Percentiles rank a stretch among this genome's conserved stretches.
Conservation (phyloP, 345 rosid species). For the Acer saccharum region DNA sequence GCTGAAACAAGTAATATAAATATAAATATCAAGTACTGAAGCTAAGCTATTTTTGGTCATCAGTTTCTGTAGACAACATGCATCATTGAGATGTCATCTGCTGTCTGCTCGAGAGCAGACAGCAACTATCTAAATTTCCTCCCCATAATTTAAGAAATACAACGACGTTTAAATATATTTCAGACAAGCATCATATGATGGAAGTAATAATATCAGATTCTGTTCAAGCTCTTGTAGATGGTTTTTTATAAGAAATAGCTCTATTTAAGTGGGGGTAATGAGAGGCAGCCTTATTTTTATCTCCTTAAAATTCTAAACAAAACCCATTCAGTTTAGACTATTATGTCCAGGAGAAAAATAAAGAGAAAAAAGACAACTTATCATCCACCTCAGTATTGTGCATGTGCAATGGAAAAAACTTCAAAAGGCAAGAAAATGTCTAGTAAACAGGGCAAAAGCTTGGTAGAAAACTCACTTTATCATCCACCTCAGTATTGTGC, state of each 20-base stretch:
- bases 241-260: neutral
- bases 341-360: neutral
- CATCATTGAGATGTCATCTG: no score
- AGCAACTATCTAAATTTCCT: neutral
- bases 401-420: neutral
- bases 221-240: neutral
- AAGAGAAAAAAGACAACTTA: neutral
- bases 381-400: neutral
- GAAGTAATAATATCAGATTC: neutral
- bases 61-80: neutral
- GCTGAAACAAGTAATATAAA: neutral
- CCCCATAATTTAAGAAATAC: neutral
- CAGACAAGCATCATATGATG: neutral
- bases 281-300: no score
- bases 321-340: neutral
- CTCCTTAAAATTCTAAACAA: neutral
- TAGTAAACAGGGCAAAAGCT: neutral
- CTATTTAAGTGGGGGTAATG: neutral
- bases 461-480: constrained; percentile 60
- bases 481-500: constrained; percentile 99
- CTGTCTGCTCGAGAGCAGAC: no score
- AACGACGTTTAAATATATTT: neutral
- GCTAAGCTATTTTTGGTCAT: neutral
- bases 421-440: neutral
- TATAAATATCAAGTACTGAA: neutral